phyloP scores from a whole-genome alignment of 805 yeast genomes.

The Candida sakaeoensis region DNA sequence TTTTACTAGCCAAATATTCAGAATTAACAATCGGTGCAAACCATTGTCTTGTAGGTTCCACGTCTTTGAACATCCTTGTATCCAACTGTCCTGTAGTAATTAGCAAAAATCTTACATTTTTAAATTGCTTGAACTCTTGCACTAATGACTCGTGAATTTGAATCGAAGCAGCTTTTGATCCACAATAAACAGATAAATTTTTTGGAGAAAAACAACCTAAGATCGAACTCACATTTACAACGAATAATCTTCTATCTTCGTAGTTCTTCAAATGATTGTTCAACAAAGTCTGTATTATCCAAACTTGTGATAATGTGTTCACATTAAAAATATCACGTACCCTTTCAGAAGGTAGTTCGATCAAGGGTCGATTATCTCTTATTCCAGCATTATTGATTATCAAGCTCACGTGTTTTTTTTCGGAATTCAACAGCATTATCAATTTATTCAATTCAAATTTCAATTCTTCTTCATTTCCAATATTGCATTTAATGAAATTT shows the following conservation, averaged over 20 bases:
- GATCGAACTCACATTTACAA: constrained; percentile 45
- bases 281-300: constrained; percentile 21
- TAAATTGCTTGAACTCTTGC: constrained; percentile 29
- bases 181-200: constrained; percentile 45
- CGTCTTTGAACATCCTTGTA: constrained; percentile 47
- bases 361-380: constrained; percentile 31
- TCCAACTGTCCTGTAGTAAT: constrained; percentile 51
- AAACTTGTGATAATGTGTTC: constrained; percentile 29
- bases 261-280: constrained; percentile 15
- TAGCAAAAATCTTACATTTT: constrained; percentile 29
- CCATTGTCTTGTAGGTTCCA: constrained; percentile 36
- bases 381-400: constrained; percentile 50
- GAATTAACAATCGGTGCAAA: constrained; percentile 48
- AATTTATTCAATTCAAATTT: constrained; percentile 16
- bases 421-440: constrained; percentile 16
- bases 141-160: constrained; percentile 44
- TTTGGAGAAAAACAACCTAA: constrained; percentile 48
- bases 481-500: constrained; percentile 22
- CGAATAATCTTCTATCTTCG: constrained; percentile 19
- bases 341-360: constrained; percentile 18
- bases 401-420: constrained; percentile 16
- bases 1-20: constrained; percentile 29
- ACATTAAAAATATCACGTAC: constrained; percentile 25
- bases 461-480: constrained; percentile 17
- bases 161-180: constrained; percentile 44